These are phyloP conservation scores for Solanum arcanum DNA, from an alignment of 257 asterid species.

Conservation along the genomic window DNA sequence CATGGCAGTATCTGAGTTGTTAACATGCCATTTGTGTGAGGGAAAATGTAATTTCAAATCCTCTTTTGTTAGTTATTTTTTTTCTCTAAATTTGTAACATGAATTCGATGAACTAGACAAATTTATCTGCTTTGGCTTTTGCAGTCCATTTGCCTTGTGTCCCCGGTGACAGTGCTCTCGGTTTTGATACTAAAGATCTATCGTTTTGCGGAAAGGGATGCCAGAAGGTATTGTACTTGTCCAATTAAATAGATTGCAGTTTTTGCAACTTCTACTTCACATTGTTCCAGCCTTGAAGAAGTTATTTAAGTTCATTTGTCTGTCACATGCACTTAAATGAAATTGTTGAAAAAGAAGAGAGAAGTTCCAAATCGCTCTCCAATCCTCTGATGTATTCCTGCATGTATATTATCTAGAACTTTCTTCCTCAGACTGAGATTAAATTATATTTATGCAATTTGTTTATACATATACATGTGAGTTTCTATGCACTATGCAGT, in stretches of 20 bases:
- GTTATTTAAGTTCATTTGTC: not conserved
- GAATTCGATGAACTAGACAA: not conserved
- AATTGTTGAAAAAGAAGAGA: not conserved
- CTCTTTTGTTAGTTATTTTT: not conserved
- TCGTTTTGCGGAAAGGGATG: constrained; percentile 76
- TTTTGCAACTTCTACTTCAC: not conserved
- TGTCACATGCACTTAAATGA: not conserved
- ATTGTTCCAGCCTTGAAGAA: not conserved
- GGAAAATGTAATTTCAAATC: constrained; percentile 56
- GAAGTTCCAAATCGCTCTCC: not conserved
- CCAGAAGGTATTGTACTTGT: constrained; percentile 39
- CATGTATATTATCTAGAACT: not conserved
- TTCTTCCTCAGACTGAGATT: not conserved
- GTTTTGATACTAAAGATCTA: constrained; percentile 20
- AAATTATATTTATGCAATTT: not conserved
- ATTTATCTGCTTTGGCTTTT: constrained; percentile 5
- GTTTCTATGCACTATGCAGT: not conserved
- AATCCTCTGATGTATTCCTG: not conserved
- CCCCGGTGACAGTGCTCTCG: constrained; percentile 23
- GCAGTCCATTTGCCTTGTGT: constrained; percentile 73
- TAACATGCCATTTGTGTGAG: constrained; percentile 62
- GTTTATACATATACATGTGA: not conserved
- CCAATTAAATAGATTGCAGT: not conserved
- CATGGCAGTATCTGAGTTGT: constrained; percentile 23
- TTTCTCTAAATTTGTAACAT: not conserved